A percentile compares a stretch with the other conserved stretches of the same genome.
phyloP scores from a whole-genome alignment of 2,329 filamentous ascomycete species.

The Hypoxylon sp. region DNA sequence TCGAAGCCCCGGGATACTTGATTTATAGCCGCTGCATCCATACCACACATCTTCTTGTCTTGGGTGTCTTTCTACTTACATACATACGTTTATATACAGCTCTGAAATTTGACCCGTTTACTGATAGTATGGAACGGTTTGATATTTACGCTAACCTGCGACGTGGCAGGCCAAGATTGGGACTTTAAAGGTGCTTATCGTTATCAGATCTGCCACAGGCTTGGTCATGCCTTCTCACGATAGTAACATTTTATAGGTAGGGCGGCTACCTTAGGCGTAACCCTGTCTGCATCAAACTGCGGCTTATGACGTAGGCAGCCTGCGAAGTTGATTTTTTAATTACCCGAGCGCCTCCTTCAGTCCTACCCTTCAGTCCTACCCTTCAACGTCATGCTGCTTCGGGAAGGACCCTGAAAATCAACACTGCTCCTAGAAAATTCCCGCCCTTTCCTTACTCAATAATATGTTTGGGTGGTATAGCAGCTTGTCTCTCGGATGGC shows the following conservation, averaged over 20 bases:
- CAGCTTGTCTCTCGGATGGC: background rate
- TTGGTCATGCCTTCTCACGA: slow-evolving; percentile 9
- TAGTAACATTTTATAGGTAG: slow-evolving; percentile 6
- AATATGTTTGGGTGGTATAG: background rate
- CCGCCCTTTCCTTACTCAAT: slow-evolving; percentile 18
- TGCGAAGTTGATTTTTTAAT: slow-evolving; percentile 15
- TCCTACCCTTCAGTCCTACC: slow-evolving; percentile 35
- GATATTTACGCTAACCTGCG: slow-evolving; percentile 1
- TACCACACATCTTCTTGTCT: background rate
- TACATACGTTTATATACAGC: background rate
- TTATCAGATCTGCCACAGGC: slow-evolving; percentile 14
- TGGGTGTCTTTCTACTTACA: background rate
- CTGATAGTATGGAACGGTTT: background rate
- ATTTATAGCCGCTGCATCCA: background rate
- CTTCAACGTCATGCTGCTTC: slow-evolving; percentile 36
- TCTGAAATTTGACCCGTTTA: background rate
- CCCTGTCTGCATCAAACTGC: slow-evolving; percentile 3
- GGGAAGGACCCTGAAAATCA: slow-evolving; percentile 46
- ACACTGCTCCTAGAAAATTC: slow-evolving; percentile 19
- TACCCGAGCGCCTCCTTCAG: slow-evolving; percentile 17
- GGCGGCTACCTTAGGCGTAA: slow-evolving; percentile 24
- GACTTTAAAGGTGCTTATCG: slow-evolving; percentile 10
- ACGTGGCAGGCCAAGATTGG: slow-evolving; percentile 28
- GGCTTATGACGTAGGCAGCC: slow-evolving; percentile 40
- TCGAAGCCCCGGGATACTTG: background rate